Conservation (phyloP, 306 rosid species). For the Psophocarpus tetragonolobus region DNA sequence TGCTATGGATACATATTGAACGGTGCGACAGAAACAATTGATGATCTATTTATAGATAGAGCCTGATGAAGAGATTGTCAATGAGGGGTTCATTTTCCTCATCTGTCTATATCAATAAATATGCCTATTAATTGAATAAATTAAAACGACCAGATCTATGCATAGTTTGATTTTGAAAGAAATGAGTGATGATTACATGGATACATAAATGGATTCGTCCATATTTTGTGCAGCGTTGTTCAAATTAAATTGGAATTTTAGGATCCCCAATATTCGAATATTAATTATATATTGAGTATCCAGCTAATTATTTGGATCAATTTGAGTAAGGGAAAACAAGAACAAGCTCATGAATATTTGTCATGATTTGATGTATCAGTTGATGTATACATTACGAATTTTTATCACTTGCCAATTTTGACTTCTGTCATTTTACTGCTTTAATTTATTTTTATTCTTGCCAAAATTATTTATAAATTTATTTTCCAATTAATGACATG, state of each 20-base stretch:
- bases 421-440: neutral
- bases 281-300: neutral
- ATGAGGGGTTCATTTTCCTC: neutral
- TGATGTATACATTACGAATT: neutral
- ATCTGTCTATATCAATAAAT: neutral
- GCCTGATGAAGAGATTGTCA: neutral
- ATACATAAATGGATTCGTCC: neutral
- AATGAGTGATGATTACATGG: slow-evolving; percentile 11
- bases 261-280: neutral
- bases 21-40: neutral
- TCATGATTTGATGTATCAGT: neutral
- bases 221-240: neutral
- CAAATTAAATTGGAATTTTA: neutral
- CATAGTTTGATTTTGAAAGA: neutral
- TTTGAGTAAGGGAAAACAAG: too few relatives aligned
- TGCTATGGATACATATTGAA: neutral
- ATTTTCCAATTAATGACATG: neutral
- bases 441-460: neutral
- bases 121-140: neutral
- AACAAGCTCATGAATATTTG: neutral
- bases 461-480: neutral
- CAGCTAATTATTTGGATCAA: neutral
- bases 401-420: too few relatives aligned
- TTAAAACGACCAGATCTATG: neutral
- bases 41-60: neutral